Evolutionary conservation across 2,329 filamentous ascomycete species (phyloP), one percentile per base, ranked within the genome.

Genomic region (Botrytis galanthina): DNA sequence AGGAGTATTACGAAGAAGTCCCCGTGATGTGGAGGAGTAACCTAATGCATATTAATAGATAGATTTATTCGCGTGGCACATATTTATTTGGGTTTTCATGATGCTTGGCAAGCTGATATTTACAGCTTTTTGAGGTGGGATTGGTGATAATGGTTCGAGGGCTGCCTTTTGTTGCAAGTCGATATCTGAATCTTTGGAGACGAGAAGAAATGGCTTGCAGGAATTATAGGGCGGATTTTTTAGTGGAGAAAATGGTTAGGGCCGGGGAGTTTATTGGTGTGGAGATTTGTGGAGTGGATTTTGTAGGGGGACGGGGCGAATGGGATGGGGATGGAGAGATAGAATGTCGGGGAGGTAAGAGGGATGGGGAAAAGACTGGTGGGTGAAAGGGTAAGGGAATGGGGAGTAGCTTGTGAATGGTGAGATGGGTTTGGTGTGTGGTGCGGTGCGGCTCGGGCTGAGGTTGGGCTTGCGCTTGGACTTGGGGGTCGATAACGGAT

Each of bases 161-260:
- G 18, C 18, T 48, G 46, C 8, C 16, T 69, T 73, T 75, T 76
- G 75, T 76, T 76, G 73, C 73, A 75, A 57, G 37, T 76, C 74
- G 71, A 71, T 26, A 10, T 37, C 51, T 42, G 57, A 57, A 76
- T 73, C 37, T 73, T 66, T 74, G 74, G 73, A 71, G 59, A 54
- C 73, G 73, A 76, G 66, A 14, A 35, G 32, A 20, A 7, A 32
- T 59, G 60, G 54, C 57, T n/a, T 32, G 51, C 51, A 29, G n/a
- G 26, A 51, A 20, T 14, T 51, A n/a, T 14, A 51, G 51, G 51
- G 14, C n/a, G n/a, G n/a, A 8, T 16, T 37, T 37, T 39, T 42
- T 69, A 37, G 71, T 69, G 71, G 71, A 54, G 35, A 12, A 26
- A 8, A 5, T 54, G 18, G 1, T 42, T 57, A 18, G 35, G 8